A percentile compares a stretch with the other conserved stretches of the same genome.
Evolutionary conservation across 495 filamentous ascomycete species (phyloP).

Genomic region (Tuber microsphaerosporum): DNA sequence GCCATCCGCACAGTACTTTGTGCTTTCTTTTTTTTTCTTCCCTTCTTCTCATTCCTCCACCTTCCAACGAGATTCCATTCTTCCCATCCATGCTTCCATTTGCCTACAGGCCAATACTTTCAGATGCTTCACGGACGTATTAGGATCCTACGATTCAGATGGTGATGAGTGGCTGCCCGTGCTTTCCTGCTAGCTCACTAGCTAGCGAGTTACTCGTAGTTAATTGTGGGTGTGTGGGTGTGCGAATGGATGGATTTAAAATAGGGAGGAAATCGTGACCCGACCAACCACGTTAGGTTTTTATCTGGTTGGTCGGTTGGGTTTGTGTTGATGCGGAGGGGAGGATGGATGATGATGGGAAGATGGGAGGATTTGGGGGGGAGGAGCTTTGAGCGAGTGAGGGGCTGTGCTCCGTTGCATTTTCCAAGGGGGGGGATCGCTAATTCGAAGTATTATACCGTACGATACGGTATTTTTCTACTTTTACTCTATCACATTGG

Average conservation of each 20-base stretch:
- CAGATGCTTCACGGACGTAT: not conserved
- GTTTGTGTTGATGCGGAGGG: not conserved
- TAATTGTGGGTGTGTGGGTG: not conserved
- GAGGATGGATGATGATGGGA: conserved; percentile 10
- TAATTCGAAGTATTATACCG: too few relatives aligned
- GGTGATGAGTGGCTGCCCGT: not conserved
- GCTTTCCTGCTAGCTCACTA: too few relatives aligned
- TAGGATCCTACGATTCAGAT: not conserved
- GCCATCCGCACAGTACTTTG: not conserved
- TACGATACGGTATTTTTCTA: too few relatives aligned
- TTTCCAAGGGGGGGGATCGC: too few relatives aligned
- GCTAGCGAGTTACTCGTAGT: too few relatives aligned
- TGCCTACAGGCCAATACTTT: not conserved
- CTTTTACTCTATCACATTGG: too few relatives aligned
- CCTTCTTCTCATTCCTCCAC: not conserved
- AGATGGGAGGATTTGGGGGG: not conserved
- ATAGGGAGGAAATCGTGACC: not conserved
- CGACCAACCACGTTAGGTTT: not conserved
- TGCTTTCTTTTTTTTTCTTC: not conserved
- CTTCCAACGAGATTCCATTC: not conserved
- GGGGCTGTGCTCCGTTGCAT: not conserved
- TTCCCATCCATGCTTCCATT: not conserved
- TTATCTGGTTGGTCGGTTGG: not conserved
- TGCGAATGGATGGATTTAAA: too few relatives aligned
- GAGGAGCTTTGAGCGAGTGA: not conserved